These are phyloP conservation scores for Saposhnikovia divaricata DNA, from an alignment of 129 eudicot genomes.

Conservation along the genomic window DNA sequence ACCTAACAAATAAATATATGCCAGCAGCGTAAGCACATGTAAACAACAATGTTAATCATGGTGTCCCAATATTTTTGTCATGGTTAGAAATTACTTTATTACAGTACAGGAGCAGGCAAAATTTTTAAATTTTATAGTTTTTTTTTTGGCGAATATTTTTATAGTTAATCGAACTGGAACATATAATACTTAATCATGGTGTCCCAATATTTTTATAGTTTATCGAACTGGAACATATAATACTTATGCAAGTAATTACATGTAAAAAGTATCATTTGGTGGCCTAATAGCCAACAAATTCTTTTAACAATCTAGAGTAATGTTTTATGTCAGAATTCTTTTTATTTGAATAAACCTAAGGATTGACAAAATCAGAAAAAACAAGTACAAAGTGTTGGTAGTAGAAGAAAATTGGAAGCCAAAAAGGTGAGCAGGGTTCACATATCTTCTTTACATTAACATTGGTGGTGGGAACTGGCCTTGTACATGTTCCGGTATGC, in stretches of 20 bases:
- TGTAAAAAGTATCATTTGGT: neutral
- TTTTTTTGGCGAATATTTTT: too few relatives aligned
- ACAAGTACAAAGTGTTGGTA: neutral
- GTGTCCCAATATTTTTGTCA: neutral
- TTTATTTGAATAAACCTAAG: neutral
- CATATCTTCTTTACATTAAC: neutral
- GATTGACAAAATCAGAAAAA: neutral
- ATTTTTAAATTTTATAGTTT: neutral
- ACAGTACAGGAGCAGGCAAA: neutral
- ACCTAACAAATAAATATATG: neutral
- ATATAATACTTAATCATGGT: neutral
- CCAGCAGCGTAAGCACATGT: neutral
- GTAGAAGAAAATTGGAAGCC: neutral
- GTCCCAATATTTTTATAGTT: too few relatives aligned
- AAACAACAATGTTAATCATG: neutral
- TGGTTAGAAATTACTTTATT: neutral
- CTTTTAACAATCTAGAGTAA: neutral
- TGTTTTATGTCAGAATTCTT: neutral
- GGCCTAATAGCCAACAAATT: neutral
- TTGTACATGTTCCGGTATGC: conserved; percentile 10
- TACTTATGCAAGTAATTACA: neutral
- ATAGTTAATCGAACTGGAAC: neutral
- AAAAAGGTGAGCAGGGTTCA: neutral
- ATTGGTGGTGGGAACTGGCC: conserved; percentile 1
- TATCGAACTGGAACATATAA: neutral